phyloP scores from a whole-genome alignment of 371 early-diverging fungal genomes.

The Mortierella sp. region DNA sequence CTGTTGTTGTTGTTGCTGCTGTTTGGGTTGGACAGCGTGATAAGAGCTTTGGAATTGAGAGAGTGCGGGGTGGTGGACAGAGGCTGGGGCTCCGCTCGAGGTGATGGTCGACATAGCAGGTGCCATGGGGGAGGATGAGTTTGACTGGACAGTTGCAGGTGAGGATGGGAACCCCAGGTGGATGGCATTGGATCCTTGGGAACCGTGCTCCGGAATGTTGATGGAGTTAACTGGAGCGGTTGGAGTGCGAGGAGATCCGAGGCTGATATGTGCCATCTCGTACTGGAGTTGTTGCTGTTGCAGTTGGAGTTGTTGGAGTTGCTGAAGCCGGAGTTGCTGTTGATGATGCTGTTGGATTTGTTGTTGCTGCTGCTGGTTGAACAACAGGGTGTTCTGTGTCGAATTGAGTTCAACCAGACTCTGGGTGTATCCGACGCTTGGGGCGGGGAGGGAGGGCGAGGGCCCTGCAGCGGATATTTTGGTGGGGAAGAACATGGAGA shows the following conservation, averaged over 20 bases:
- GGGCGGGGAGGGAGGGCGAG: background rate
- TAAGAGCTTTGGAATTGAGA: conserved; percentile 9
- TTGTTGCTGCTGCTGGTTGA: background rate
- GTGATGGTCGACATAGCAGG: background rate
- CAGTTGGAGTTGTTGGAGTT: conserved; percentile 6
- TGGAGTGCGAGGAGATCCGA: background rate
- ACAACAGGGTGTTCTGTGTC: background rate
- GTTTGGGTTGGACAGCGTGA: background rate
- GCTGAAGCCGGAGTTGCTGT: background rate
- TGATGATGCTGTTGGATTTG: background rate
- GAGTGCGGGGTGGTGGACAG: background rate
- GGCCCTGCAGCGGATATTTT: background rate
- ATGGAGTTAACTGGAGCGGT: conserved; percentile 8
- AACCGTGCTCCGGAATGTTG: background rate
- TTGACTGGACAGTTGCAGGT: background rate
- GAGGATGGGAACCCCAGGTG: background rate
- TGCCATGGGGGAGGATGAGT: background rate
- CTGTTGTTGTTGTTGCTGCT: background rate
- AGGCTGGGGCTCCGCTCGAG: background rate
- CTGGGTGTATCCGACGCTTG: background rate
- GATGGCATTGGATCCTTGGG: background rate
- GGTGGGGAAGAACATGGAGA: conserved; percentile 7
- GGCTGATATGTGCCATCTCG: background rate
- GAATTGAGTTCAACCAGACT: background rate
- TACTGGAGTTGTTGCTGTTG: conserved; percentile 10